Evolutionary conservation across 1,139 yeast species (phyloP), one percentile per base, ranked within the genome.

Genomic region (Hyphopichia fennica): DNA sequence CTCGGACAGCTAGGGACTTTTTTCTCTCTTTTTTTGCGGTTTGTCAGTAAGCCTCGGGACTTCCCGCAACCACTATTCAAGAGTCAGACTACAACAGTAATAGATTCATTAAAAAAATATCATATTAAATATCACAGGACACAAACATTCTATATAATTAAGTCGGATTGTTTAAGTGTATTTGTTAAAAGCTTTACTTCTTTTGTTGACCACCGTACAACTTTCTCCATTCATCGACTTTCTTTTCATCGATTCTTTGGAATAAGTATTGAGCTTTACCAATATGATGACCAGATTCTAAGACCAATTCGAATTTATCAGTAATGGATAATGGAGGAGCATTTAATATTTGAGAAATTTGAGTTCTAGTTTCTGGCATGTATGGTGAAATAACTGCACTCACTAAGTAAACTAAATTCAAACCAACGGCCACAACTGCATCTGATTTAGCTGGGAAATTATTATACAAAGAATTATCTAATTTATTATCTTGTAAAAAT

Each of bases 401-500:
- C 22, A 93, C 82, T 53, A 90, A 70, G 67, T 90, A 91, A 41
- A 91, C 82, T 61, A 93, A 75, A 68, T 93, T 93, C 65, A 93
- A 75, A 43, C 96, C 98, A 43, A 89, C 87, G 48, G 87, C 96
- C 41, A 93, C 87, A 41, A 93, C 96, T 1, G 96, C 96, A 60
- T 91, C 97, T 16, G 96, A 81, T 60, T 81, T 83, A 33, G 77
- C 87, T 30, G 97, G 96, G 41, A 67, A 65, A 58, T 88, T 81
- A 45, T 82, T 80, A 64, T 83, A 88, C 53, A 91, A 75, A 22
- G 87, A 75, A 75, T 93, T 93, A 67, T 91, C 98, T 57, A 93
- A 78, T 69, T 90, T 91, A 73, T 91, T 90, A 42, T 91, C 98
- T 71, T 93, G 99, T 63, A 93, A 77, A 75, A 91, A 95, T 64